A percentile compares a stretch with the other conserved stretches of the same genome.
Evolutionary conservation across 2,329 filamentous ascomycete species (phyloP).

Genomic region (Aspergillus viridinutans): DNA sequence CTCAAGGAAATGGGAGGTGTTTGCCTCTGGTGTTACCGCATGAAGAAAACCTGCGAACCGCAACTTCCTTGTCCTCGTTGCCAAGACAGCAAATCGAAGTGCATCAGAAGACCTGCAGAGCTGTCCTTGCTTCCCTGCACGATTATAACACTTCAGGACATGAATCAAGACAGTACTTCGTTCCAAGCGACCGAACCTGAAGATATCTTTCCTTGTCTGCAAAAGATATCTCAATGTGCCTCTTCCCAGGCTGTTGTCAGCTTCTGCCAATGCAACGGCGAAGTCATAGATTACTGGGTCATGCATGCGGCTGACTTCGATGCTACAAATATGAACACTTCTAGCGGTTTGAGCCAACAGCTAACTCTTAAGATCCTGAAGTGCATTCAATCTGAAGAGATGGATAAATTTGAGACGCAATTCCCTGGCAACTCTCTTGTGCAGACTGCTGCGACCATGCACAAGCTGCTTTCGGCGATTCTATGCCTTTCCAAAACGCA

Average conservation of each 20-base stretch:
- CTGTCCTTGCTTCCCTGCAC: slow-evolving; percentile 12
- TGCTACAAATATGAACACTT: not conserved
- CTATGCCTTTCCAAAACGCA: slow-evolving; percentile 8
- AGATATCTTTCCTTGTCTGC: slow-evolving; percentile 2
- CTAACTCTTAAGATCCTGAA: slow-evolving; percentile 6
- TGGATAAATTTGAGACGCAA: slow-evolving; percentile 4
- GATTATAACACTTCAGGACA: not conserved
- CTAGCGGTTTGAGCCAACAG: slow-evolving; percentile 1
- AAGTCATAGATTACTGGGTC: slow-evolving; percentile 4
- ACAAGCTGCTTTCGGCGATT: slow-evolving; percentile 13
- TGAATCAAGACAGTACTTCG: not conserved
- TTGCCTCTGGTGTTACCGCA: slow-evolving; percentile 26
- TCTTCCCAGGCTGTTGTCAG: slow-evolving; percentile 8
- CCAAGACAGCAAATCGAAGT: slow-evolving; percentile 9
- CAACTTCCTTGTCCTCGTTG: slow-evolving; percentile 18
- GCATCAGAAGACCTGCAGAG: slow-evolving; percentile 18
- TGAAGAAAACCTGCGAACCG: slow-evolving; percentile 23
- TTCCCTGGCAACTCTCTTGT: slow-evolving; percentile 4
- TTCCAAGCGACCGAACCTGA: not conserved
- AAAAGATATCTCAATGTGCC: not conserved
- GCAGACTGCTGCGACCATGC: slow-evolving; percentile 9
- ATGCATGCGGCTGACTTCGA: slow-evolving; percentile 3
- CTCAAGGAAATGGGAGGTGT: slow-evolving; percentile 24
- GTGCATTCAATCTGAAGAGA: slow-evolving; percentile 1
- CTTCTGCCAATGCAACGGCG: slow-evolving; percentile 8